Evolutionary conservation across 2,329 filamentous ascomycete species (phyloP), one percentile per base, ranked within the genome.

Genomic region (Nigrograna mackinnonii): DNA sequence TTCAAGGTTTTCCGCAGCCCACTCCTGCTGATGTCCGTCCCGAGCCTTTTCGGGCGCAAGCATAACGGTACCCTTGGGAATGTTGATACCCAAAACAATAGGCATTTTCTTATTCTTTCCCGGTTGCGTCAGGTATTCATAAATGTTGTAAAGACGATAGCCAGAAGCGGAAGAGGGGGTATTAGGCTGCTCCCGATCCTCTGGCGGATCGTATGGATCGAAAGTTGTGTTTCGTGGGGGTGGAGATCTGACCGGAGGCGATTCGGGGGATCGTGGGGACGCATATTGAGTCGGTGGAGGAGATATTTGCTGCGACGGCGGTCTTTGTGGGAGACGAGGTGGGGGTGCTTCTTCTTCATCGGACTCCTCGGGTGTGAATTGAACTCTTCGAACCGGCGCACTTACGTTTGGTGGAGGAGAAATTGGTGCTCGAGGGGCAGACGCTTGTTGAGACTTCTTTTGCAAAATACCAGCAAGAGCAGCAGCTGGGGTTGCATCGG

Each of bases 91-190:
- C 26, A 97, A 71, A 0, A 89, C 96, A n/a, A 91, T 96, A 1
- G 92, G 91, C 89, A 96, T 94, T 74, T 97, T 97, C 77, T 96
- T 96, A 60, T 89, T 87, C 75, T 95, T 96, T 43, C 92, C 92
- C 83, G 96, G 91, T 33, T 94, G 84, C n/a, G 91, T 92, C 4
- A 96, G 83, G 87, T 96, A 96, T 71, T 97, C 92, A 64, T 91
- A 95, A 58, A 97, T 91, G 58, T 96, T 96, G 72, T 96, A 97
- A 68, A 97, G 78, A 62, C 95, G 91, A 63, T 91, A 97, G 2
- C 89, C 89, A 14, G 89, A 88, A 4, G 89, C 88, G 2, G 86
- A 85, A 21, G 58, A 55, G 12, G 68, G 58, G 2, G 64, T 62
- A 13, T 44, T 43, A 3, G 64, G 67, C 32, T 41, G 35, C 12